Evolutionary conservation across 2,329 filamentous ascomycete species (phyloP).

Genomic region (Xylaria sp.): DNA sequence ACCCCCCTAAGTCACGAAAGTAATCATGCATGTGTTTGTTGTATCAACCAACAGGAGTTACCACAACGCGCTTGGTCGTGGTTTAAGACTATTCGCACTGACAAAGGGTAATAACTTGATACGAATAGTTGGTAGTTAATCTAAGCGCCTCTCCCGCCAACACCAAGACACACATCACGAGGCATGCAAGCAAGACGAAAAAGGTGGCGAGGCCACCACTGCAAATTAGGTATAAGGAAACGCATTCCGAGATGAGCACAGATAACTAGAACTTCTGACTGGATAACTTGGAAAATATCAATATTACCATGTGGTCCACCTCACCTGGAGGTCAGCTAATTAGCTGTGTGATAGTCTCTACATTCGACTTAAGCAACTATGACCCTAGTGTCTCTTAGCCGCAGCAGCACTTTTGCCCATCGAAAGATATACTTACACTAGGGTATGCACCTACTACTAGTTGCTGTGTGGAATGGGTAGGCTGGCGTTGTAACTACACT

Average conservation of each 20-base stretch:
- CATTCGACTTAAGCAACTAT: slow-evolving; percentile 1
- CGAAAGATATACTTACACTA: slow-evolving; percentile 7
- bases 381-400: slow-evolving; percentile 12
- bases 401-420: slow-evolving; percentile 27
- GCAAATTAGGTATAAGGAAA: slow-evolving; percentile 22
- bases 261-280: slow-evolving; percentile 11
- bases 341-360: slow-evolving; percentile 20
- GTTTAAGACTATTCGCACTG: background rate
- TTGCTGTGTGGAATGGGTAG: slow-evolving; percentile 22
- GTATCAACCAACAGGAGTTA: slow-evolving; percentile 12
- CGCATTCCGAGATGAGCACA: slow-evolving; percentile 25
- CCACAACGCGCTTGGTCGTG: background rate
- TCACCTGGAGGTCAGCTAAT: slow-evolving; percentile 28
- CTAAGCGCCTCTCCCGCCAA: background rate
- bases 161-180: slow-evolving; percentile 20
- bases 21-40: slow-evolving; percentile 14
- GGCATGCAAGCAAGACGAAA: slow-evolving; percentile 8
- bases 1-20: background rate
- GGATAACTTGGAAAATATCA: slow-evolving; percentile 14
- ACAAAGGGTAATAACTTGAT: background rate
- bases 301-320: slow-evolving; percentile 7
- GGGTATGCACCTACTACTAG: slow-evolving; percentile 31
- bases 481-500: slow-evolving; percentile 9
- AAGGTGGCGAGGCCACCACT: slow-evolving; percentile 5
- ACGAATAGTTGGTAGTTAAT: slow-evolving; percentile 22